Conservation (phyloP, 2,329 filamentous ascomycete species). For the Alternaria panax region DNA sequence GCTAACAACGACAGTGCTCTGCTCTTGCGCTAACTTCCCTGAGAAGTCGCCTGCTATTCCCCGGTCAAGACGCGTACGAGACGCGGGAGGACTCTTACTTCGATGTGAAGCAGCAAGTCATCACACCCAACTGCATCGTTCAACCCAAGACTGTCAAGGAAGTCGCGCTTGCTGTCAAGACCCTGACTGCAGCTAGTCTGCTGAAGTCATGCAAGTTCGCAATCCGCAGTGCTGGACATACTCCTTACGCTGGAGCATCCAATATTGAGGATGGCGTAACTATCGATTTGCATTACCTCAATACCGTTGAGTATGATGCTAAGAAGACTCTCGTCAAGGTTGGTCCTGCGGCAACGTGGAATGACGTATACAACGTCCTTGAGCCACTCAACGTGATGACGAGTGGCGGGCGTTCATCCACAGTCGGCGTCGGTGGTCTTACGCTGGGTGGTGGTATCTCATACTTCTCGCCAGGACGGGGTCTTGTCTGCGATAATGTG, state of each 20-base stretch:
- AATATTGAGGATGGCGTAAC: constrained; percentile 41
- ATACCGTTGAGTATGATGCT: constrained; percentile 22
- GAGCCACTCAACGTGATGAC: constrained; percentile 32
- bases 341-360: constrained; percentile 37
- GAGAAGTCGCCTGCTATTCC: constrained; percentile 19
- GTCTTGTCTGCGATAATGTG: constrained; percentile 42
- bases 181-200: constrained; percentile 9
- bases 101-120: constrained; percentile 28
- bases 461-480: constrained; percentile 38
- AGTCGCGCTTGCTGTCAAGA: constrained; percentile 28
- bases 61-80: constrained; percentile 22
- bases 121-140: constrained; percentile 34
- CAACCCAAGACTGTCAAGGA: constrained; percentile 28
- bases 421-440: constrained; percentile 37
- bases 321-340: constrained; percentile 27
- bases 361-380: constrained; percentile 33
- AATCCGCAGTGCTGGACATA: constrained; percentile 37
- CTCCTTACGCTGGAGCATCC: constrained; percentile 32
- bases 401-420: constrained; percentile 34
- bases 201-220: constrained; percentile 29
- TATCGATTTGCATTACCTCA: constrained; percentile 35
- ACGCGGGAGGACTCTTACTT: constrained; percentile 29
- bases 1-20: constrained; percentile 11
- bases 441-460: constrained; percentile 40
- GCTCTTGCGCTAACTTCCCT: constrained; percentile 15